Evolutionary conservation across 1,284 basidiomycete genomes (phyloP), one percentile per base, ranked within the genome.

Genomic region (Kwoniella shivajii): DNA sequence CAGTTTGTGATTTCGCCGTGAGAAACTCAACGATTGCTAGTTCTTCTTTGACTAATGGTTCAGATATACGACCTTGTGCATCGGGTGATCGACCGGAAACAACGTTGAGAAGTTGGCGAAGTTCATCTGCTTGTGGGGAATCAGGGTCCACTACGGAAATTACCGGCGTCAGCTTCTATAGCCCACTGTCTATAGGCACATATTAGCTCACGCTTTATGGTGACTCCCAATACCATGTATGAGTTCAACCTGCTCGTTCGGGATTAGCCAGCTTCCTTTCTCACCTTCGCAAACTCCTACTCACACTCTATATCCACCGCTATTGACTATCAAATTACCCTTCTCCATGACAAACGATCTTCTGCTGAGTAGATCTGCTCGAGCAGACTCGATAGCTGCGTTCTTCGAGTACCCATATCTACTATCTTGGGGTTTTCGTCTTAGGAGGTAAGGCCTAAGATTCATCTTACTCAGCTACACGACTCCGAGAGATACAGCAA

Each of bases 31-130:
- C 77, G 22, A 78, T 78, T 22, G 77, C 79, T 2, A 78, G 68
- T 60, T 80, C 79, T 57, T 77, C 77, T 51, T 79, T 78, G 41
- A 79, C 79, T 18, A 78, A 76, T 0, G 79, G 78, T 57, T 79
- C 77, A 0, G 77, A 79, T 1, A 75, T 60, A 9, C 69, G 67
- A 22, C 76, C 77, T 49, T 74, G 66, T 13, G 67, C 62, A 56
- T 79, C 78, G 13, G 76, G 73, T 13, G 76, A 72, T 16, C 74
- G 69, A 10, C 78, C 78, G n/a, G 77, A 76, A 6, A 79, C 78
- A 14, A 79, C 67, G 53, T 79, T 78, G 36, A 80, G 69, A 3
- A 80, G 63, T 33, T 76, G 72, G 2, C 78, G 63, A 22, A 80
- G 66, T 54, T 80, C 77, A 50, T 80, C 77, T 0, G 78, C 78